Percentiles rank a stretch among this genome's conserved stretches.
phyloP scores from a whole-genome alignment of 2,329 filamentous ascomycete species.

The Pyrenophora teres region DNA sequence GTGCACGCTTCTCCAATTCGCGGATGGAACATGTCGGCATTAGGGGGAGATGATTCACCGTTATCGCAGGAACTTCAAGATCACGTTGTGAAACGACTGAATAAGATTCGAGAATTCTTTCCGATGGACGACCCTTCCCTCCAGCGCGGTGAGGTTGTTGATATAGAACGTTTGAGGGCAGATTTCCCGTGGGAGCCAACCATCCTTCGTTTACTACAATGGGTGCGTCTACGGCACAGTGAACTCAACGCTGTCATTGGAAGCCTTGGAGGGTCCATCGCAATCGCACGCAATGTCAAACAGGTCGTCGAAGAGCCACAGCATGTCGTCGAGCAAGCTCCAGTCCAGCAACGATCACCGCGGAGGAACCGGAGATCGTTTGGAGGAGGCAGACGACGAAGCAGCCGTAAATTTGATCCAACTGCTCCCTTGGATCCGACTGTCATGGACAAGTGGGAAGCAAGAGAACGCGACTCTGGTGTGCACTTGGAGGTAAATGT shows the following conservation, averaged over 20 bases:
- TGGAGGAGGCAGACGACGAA: slow-evolving; percentile 32
- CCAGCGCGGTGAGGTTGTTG: slow-evolving; percentile 39
- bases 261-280: slow-evolving; percentile 50
- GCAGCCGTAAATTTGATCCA: slow-evolving; percentile 39
- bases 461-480: slow-evolving; percentile 24
- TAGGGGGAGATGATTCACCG: slow-evolving; percentile 45
- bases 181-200: slow-evolving; percentile 58
- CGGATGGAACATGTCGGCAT: slow-evolving; percentile 43
- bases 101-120: slow-evolving; percentile 46
- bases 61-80: slow-evolving; percentile 45
- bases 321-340: slow-evolving; percentile 4
- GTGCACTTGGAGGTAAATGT: slow-evolving; percentile 14
- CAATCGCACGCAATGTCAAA: slow-evolving; percentile 43
- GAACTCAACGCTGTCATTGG: slow-evolving; percentile 54
- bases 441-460: slow-evolving; percentile 28
- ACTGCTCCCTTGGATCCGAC: slow-evolving; percentile 29
- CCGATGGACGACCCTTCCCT: slow-evolving; percentile 38
- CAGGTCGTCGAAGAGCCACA: slow-evolving; percentile 23
- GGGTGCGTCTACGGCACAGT: slow-evolving; percentile 51
- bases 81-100: slow-evolving; percentile 46
- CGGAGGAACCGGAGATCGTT: slow-evolving; percentile 37
- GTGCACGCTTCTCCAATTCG: slow-evolving; percentile 24
- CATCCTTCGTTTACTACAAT: slow-evolving; percentile 51
- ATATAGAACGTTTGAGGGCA: slow-evolving; percentile 52
- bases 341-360: slow-evolving; percentile 19